Evolutionary conservation across 2,329 filamentous ascomycete species (phyloP).

Genomic region (Diaporthe humulicola): DNA sequence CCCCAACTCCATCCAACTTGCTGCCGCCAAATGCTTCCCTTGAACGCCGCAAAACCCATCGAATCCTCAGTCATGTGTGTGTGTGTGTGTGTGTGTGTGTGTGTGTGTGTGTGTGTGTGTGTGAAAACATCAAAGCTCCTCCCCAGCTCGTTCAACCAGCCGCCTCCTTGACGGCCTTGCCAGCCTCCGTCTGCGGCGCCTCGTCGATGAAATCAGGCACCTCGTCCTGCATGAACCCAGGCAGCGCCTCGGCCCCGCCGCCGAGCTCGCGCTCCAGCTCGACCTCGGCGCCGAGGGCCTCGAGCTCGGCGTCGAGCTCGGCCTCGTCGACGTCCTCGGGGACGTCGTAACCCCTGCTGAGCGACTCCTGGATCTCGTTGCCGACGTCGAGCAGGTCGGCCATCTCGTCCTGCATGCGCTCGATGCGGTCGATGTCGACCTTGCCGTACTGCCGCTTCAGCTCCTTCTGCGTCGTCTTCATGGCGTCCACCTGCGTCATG

Average conservation of each 20-base stretch:
- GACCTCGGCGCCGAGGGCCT: slow-evolving; percentile 94
- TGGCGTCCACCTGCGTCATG: slow-evolving; percentile 97
- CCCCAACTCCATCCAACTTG: slow-evolving; percentile 27
- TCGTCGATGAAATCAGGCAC: slow-evolving; percentile 94
- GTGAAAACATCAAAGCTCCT: not conserved
- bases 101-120: too few species aligned
- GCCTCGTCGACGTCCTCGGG: slow-evolving; percentile 98
- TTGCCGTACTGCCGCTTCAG: slow-evolving; percentile 96
- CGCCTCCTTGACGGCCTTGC: slow-evolving; percentile 83
- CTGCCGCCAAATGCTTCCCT: slow-evolving; percentile 28
- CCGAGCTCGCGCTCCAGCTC: slow-evolving; percentile 81
- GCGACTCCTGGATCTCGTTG: slow-evolving; percentile 97
- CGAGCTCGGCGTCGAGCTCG: slow-evolving; percentile 95
- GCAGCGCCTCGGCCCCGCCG: slow-evolving; percentile 69
- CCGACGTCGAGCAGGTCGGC: slow-evolving; percentile 97
- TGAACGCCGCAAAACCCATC: slow-evolving; percentile 32
- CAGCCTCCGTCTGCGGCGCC: slow-evolving; percentile 74
- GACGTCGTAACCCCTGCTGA: slow-evolving; percentile 91
- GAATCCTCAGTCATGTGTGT: not conserved
- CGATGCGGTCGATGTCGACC: slow-evolving; percentile 97
- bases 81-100: too few species aligned
- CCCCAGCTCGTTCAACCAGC: slow-evolving; percentile 62
- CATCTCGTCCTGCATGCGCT: slow-evolving; percentile 99
- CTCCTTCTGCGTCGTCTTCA: slow-evolving; percentile 96
- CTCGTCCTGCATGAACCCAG: slow-evolving; percentile 91